A percentile compares a stretch with the other conserved stretches of the same genome.
Conservation (phyloP, 139 green algal species). For the Chara braunii region DNA sequence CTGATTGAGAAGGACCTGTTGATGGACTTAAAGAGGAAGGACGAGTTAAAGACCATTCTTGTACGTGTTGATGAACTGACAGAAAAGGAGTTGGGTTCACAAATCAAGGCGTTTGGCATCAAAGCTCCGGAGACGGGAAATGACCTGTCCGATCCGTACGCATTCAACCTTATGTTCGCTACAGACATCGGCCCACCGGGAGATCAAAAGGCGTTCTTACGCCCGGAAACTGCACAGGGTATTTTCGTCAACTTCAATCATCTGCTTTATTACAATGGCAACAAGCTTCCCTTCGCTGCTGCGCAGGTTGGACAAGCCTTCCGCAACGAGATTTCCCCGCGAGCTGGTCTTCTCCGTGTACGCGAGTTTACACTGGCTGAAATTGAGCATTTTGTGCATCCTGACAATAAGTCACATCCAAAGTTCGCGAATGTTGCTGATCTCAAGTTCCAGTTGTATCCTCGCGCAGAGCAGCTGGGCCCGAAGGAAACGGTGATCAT, state of each 20-base stretch:
- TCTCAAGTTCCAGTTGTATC: constrained; percentile 82
- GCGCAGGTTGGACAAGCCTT: constrained; percentile 94
- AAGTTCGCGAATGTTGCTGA: constrained; percentile 78
- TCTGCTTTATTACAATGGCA: constrained; percentile 96
- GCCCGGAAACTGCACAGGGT: constrained; percentile 44
- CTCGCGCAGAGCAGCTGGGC: constrained; percentile 72
- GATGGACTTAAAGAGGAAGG: constrained; percentile 41
- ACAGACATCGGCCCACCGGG: constrained; percentile 44
- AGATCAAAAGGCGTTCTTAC: constrained; percentile 16
- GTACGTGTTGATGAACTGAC: constrained; percentile 76
- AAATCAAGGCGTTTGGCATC: constrained; percentile 70
- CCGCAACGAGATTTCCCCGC: constrained; percentile 83
- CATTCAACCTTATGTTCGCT: constrained; percentile 99
- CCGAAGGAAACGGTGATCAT: constrained; percentile 74
- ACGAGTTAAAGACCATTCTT: constrained; percentile 66
- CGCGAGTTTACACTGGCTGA: constrained; percentile 97
- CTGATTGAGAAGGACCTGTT: constrained; percentile 75
- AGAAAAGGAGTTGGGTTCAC: constrained; percentile 60
- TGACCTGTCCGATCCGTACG: constrained; percentile 78
- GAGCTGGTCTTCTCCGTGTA: constrained; percentile 86
- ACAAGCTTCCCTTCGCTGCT: constrained; percentile 93
- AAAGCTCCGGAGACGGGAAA: constrained; percentile 90
- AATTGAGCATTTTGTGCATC: constrained; percentile 98
- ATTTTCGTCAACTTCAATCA: constrained; percentile 71
- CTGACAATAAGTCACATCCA: constrained; percentile 83